Evolutionary conservation across 140 eudicot species (phyloP).

Genomic region (Cichorium intybus): DNA sequence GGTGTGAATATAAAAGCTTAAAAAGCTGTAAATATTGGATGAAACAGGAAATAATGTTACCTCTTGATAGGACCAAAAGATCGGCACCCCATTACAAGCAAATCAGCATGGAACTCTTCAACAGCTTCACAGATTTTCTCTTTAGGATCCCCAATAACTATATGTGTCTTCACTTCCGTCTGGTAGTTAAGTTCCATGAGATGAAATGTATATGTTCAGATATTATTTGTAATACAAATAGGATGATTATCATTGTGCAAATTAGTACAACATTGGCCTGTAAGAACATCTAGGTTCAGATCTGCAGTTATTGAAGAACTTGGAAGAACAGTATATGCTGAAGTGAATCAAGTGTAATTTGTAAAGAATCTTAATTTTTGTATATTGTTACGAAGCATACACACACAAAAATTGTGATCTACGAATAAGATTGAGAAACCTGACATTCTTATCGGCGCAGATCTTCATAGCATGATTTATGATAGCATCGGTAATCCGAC

Average conservation of each 20-base stretch:
- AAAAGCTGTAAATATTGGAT: conserved; percentile 7
- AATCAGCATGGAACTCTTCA: conserved; percentile 69
- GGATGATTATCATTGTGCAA: not conserved
- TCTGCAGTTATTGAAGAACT: conserved; percentile 7
- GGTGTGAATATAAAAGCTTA: conserved; percentile 10
- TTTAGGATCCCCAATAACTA: conserved; percentile 77
- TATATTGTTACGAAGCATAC: not conserved
- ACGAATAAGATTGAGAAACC: conserved; percentile 2
- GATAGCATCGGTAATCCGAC: conserved; percentile 63
- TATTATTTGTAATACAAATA: not conserved
- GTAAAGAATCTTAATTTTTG: not conserved
- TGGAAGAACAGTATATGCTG: too few species aligned
- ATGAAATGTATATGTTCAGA: not conserved
- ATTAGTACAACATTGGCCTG: not conserved
- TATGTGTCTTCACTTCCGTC: conserved; percentile 49
- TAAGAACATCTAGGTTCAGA: not conserved
- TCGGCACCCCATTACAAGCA: conserved; percentile 79
- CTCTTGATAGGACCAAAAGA: conserved; percentile 84
- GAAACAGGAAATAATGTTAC: conserved; percentile 32
- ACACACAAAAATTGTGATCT: not conserved
- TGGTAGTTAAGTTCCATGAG: conserved; percentile 6
- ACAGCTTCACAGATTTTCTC: conserved; percentile 77
- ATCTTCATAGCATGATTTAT: conserved; percentile 62
- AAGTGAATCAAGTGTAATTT: not conserved
- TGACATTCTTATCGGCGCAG: conserved; percentile 56